Evolutionary conservation across 2,329 filamentous ascomycete genomes (phyloP).

Genomic region (Furcasterigmium furcatum): DNA sequence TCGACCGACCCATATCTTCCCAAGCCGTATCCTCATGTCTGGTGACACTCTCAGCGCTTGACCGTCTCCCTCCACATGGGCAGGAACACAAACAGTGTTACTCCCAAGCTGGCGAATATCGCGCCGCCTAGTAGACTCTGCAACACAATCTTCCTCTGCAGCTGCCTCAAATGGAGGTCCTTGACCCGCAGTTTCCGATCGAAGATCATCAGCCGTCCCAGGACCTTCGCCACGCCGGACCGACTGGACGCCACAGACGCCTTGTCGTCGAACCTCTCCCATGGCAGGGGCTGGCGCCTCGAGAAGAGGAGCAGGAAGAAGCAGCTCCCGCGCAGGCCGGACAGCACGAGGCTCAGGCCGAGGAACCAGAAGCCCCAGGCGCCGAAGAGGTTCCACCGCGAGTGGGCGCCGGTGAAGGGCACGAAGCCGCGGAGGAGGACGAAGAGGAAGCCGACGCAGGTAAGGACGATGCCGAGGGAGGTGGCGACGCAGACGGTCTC

Average conservation of each 20-base stretch:
- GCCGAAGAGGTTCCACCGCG: conserved; percentile 36
- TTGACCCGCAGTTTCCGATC: conserved; percentile 42
- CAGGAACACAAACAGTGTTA: conserved; percentile 37
- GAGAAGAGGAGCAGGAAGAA: conserved; percentile 45
- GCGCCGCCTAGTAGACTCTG: conserved; percentile 35
- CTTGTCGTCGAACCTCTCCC: conserved; percentile 42
- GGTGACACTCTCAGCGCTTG: no score
- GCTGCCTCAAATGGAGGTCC: conserved; percentile 34
- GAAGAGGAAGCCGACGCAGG: conserved; percentile 32
- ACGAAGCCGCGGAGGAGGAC: conserved; percentile 35
- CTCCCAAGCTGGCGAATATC: conserved; percentile 29
- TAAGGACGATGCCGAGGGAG: conserved; percentile 35
- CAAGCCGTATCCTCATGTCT: no score
- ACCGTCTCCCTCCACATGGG: conserved; percentile 37
- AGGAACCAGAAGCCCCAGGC: conserved; percentile 44
- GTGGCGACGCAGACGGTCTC: conserved; percentile 46
- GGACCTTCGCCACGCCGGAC: conserved; percentile 19
- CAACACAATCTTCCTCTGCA: conserved; percentile 41
- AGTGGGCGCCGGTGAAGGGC: conserved; percentile 31
- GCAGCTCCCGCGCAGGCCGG: conserved; percentile 41
- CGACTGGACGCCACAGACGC: conserved; percentile 16
- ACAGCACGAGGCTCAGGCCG: conserved; percentile 37
- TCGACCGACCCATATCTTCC: no score
- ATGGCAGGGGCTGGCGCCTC: conserved; percentile 40
- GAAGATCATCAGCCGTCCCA: conserved; percentile 42